Percentiles rank a stretch among this genome's conserved stretches.
Conservation (phyloP, 179 eudicot species). For the Silene coronaria region DNA sequence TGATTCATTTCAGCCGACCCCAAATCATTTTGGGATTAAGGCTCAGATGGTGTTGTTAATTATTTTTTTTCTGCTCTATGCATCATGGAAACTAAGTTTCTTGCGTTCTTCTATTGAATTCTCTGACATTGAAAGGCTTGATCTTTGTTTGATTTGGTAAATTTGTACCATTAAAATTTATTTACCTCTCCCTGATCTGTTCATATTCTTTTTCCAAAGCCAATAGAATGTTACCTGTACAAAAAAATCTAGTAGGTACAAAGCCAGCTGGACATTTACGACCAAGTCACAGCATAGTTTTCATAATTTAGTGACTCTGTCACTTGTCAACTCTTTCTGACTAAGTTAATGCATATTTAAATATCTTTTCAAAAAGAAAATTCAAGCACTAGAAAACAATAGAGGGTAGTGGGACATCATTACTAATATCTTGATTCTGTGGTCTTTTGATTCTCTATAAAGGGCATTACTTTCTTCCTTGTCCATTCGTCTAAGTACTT, state of each 20-base stretch:
- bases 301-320: not conserved
- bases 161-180: not conserved
- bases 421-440: not conserved
- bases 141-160: not conserved
- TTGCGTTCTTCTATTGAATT: not conserved
- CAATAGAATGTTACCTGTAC: not conserved
- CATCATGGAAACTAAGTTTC: not conserved
- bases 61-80: not conserved
- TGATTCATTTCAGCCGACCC: no score
- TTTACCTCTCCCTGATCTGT: not conserved
- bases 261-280: not conserved
- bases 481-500: conserved; percentile 6
- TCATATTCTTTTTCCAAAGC: conserved; percentile 4
- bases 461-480: not conserved
- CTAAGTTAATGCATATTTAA: not conserved
- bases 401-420: not conserved
- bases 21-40: no score
- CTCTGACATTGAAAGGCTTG: not conserved
- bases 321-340: conserved; percentile 8
- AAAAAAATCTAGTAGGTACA: not conserved
- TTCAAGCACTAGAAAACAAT: conserved; percentile 6
- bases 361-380: conserved; percentile 8
- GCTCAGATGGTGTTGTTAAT: no score
- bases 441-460: conserved; percentile 12
- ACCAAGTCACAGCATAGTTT: not conserved